Percentiles rank a stretch among this genome's conserved stretches.
These are phyloP conservation scores for Solanum etuberosum DNA, from an alignment of 257 asterid genomes.

Conservation along the genomic window DNA sequence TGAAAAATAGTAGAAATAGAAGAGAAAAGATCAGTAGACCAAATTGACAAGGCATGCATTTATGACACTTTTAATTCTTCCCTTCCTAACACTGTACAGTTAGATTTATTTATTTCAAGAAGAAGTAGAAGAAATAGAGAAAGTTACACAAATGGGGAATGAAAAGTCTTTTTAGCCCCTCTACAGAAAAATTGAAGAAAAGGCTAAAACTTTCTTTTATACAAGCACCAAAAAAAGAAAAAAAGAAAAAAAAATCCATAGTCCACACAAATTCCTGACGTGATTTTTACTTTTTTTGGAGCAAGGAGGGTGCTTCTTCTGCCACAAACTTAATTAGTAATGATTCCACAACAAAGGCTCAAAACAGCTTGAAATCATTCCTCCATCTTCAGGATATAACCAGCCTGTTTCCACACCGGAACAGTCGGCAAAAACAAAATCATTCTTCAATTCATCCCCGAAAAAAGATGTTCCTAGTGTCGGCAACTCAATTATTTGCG, in stretches of 20 bases:
- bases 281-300: not conserved
- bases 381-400: constrained; percentile 25
- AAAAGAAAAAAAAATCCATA: not conserved
- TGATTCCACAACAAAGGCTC: constrained; percentile 52
- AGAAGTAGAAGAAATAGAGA: not conserved
- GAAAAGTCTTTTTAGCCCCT: not conserved
- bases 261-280: not conserved
- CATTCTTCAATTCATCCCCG: constrained; percentile 24
- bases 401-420: constrained; percentile 28
- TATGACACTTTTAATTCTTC: constrained; percentile 2
- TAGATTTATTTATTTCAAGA: not conserved
- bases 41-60: constrained; percentile 7
- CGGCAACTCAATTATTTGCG: constrained; percentile 71
- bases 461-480: constrained; percentile 36
- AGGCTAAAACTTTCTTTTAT: not conserved
- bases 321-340: constrained; percentile 5
- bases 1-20: not conserved
- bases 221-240: not conserved
- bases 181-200: not conserved
- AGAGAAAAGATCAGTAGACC: not conserved
- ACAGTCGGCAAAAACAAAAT: constrained; percentile 32
- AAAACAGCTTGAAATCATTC: constrained; percentile 11
- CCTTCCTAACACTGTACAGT: constrained; percentile 20
- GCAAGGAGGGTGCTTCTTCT: too few relatives aligned
- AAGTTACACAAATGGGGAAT: not conserved